Conservation (phyloP, 768 basidiomycete species). For the Mycena sanguinolenta region DNA sequence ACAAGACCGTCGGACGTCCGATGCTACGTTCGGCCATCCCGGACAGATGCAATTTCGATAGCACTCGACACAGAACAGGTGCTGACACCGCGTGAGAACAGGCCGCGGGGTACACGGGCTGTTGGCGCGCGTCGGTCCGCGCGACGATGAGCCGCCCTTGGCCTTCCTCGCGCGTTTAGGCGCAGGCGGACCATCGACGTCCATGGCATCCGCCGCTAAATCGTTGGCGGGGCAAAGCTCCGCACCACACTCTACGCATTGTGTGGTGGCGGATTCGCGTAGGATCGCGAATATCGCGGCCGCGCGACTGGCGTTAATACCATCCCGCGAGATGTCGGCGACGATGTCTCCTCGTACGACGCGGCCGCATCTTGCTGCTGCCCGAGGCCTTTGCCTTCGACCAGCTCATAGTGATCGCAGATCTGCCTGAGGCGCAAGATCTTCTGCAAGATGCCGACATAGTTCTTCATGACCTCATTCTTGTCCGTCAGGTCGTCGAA, state of each 20-base stretch:
- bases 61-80: conserved; percentile 91
- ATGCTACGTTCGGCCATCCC: conserved; percentile 80
- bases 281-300: conserved; percentile 87
- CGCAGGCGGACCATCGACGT: conserved; percentile 62
- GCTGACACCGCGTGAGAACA: conserved; percentile 92
- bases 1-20: conserved; percentile 74
- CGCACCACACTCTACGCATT: conserved; percentile 88
- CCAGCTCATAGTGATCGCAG: conserved; percentile 94
- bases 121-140: conserved; percentile 79
- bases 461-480: conserved; percentile 98
- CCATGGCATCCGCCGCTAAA: conserved; percentile 58
- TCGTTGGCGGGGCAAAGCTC: conserved; percentile 76
- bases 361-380: conserved; percentile 62
- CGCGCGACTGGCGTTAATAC: conserved; percentile 81
- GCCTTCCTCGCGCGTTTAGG: conserved; percentile 62
- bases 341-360: conserved; percentile 87
- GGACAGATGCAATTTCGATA: conserved; percentile 85
- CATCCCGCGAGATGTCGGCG: conserved; percentile 80
- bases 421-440: conserved; percentile 97
- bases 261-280: conserved; percentile 88
- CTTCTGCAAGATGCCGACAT: conserved; percentile 97
- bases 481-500: conserved; percentile 89
- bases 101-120: conserved; percentile 76
- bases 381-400: conserved; percentile 73
- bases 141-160: conserved; percentile 65